Base-by-base conservation (phyloP, 2,329 filamentous ascomycete genomes). In the Fusarium verrucosum region DNA sequence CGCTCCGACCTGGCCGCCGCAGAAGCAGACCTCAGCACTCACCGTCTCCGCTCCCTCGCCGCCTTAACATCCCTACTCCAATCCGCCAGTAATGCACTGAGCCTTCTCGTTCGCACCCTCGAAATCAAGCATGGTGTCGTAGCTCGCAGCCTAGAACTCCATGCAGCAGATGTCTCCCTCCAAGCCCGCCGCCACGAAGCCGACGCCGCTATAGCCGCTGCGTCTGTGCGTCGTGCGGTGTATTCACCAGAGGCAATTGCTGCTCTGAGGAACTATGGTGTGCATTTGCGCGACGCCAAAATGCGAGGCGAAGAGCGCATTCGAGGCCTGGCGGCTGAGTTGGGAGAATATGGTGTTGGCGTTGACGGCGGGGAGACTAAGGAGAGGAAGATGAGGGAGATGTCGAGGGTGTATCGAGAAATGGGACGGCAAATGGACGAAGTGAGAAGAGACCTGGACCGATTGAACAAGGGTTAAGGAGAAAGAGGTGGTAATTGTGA, bases 121-220 rank as follows among this genome's bases (percentile, higher is more conserved):
- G 85, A 87, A 62, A 77, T 80, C 4, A 87, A 87, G 65, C 84
- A 87, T 70, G 82, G 82, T 26, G 76, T 80, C 19, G 75, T 84
- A 6, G 82, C 84, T 3, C 78, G 82, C 6, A 81, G 77, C 14
- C 76, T 86, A 4, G 82, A 83, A 66, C 79, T 86, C n/a, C 79
- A 79, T 36, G 83, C 84, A 23, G 71, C 77, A 3, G 77, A 81
- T 30, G 76, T 81, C 2, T 74, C 78, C 1, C 75, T 85, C 2
- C 72, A 76, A 5, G 82, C 84, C 2, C 78, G 79, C 51, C 71
- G 73, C 16, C 77, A 79, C 38, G 77, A 80, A 25, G 66, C 75
- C 13, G 78, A 82, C 7, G 76, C 78, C 0, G 71, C 73, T 17
- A 63, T 73, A 5, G 71, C 78, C 9, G 70, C 80, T 14, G 72